phyloP scores from a whole-genome alignment of 192 early-diverging fungal genomes.

The Gryganskiella cystojenkinii region DNA sequence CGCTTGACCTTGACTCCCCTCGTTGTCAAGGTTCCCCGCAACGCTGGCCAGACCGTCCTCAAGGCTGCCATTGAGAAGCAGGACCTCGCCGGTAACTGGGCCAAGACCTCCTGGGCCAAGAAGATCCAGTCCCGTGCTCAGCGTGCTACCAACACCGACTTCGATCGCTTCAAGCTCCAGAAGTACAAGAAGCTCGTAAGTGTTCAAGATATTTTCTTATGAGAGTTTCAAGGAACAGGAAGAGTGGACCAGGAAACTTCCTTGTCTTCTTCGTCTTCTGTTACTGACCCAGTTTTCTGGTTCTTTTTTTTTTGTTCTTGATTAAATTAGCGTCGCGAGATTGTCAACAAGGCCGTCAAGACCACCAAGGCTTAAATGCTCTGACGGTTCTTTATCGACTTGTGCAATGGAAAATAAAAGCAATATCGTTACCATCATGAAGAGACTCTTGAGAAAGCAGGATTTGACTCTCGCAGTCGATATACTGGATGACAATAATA shows the following conservation, averaged over 20 bases:
- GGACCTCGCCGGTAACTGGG: slow-evolving; percentile 83
- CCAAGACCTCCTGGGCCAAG: slow-evolving; percentile 94
- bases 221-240: background rate
- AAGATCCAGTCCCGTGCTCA: slow-evolving; percentile 87
- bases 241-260: background rate
- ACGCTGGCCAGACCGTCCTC: slow-evolving; percentile 78
- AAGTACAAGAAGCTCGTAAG: slow-evolving; percentile 92
- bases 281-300: background rate
- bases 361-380: slow-evolving; percentile 49
- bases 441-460: background rate
- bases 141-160: slow-evolving; percentile 88
- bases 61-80: slow-evolving; percentile 87
- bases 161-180: slow-evolving; percentile 99
- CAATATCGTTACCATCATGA: slow-evolving; percentile 20
- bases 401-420: slow-evolving; percentile 38
- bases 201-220: background rate
- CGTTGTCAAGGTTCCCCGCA: slow-evolving; percentile 86
- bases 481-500: no score
- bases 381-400: slow-evolving; percentile 13
- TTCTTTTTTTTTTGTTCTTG: background rate
- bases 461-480: background rate
- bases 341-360: slow-evolving; percentile 54
- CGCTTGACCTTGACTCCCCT: slow-evolving; percentile 92
- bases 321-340: slow-evolving; percentile 41
- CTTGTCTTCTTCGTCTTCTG: background rate